These are phyloP conservation scores for Sporisorium iseilematis-ciliati DNA, from an alignment of 1,284 basidiomycete species.

Conservation along the genomic window DNA sequence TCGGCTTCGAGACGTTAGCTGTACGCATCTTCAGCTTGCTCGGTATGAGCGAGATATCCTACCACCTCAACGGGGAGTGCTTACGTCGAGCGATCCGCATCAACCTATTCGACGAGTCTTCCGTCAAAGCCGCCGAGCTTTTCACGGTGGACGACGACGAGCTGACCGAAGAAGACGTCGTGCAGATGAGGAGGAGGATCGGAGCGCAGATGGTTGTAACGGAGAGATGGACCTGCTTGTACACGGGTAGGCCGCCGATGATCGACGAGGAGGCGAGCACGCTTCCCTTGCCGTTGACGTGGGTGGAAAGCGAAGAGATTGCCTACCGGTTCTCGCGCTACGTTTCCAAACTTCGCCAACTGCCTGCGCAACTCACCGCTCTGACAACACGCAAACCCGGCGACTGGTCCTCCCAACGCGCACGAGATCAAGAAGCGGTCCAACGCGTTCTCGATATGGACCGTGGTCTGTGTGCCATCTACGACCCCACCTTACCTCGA, in stretches of 20 bases:
- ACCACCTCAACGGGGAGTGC: constrained; percentile 31
- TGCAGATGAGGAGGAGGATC: constrained; percentile 32
- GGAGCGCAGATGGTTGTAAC: constrained; percentile 13
- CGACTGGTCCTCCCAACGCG: constrained; percentile 27
- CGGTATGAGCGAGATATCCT: constrained; percentile 29
- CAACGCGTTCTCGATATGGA: constrained; percentile 25
- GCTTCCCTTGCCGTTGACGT: constrained; percentile 7
- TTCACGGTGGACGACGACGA: constrained; percentile 9
- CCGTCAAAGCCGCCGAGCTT: constrained; percentile 4
- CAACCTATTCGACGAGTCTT: constrained; percentile 28
- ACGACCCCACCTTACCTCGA: constrained; percentile 14
- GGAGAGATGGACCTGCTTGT: constrained; percentile 33
- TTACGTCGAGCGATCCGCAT: constrained; percentile 34
- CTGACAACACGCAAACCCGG: constrained; percentile 21
- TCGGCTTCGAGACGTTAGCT: constrained; percentile 30
- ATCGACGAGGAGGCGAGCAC: constrained; percentile 33
- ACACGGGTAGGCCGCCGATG: constrained; percentile 32
- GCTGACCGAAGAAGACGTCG: constrained; percentile 17
- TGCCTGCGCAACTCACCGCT: constrained; percentile 16
- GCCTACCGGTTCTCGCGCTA: constrained; percentile 9
- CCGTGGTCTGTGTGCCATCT: constrained; percentile 19
- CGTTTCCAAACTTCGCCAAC: constrained; percentile 13
- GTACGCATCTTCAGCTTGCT: constrained; percentile 26
- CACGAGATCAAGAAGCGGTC: constrained; percentile 32
- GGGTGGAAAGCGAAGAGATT: constrained; percentile 13